Evolutionary conservation across 257 asterid genomes (phyloP).

Genomic region (Forsythia viridissima): DNA sequence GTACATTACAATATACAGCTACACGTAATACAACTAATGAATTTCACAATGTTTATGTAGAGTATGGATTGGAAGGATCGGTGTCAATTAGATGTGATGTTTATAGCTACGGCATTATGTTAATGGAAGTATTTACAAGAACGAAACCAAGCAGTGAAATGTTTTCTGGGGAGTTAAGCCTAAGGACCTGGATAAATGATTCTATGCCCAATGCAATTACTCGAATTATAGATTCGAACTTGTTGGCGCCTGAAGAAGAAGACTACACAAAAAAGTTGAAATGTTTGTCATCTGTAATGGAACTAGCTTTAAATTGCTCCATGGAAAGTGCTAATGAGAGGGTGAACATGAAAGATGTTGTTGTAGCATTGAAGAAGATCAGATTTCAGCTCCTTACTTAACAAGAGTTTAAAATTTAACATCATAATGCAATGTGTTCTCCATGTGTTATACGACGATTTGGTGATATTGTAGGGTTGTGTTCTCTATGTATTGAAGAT

Average conservation of each 20-base stretch:
- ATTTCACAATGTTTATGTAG: not conserved
- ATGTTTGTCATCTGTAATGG: constrained; percentile 26
- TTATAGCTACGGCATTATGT: constrained; percentile 27
- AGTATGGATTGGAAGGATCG: constrained; percentile 28
- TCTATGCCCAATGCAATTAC: constrained; percentile 18
- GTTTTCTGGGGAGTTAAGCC: constrained; percentile 20
- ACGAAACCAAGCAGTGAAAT: constrained; percentile 12
- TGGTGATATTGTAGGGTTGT: too few relatives aligned
- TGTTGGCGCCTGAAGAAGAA: constrained; percentile 21
- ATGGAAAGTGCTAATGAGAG: constrained; percentile 19
- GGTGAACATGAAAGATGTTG: constrained; percentile 21
- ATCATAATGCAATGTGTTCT: too few relatives aligned
- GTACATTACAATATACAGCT: too few relatives aligned
- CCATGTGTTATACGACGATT: too few relatives aligned
- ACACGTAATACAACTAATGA: not conserved
- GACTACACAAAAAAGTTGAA: constrained; percentile 7
- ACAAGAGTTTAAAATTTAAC: too few relatives aligned
- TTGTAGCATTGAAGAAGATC: constrained; percentile 20
- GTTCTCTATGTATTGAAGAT: too few relatives aligned
- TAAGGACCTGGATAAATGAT: constrained; percentile 21
- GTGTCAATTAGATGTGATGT: constrained; percentile 29
- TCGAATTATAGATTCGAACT: constrained; percentile 19
- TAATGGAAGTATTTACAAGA: constrained; percentile 34
- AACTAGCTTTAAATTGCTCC: constrained; percentile 32
- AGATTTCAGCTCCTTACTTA: not conserved